Evolutionary conservation across 441 rosid species (phyloP).

Genomic region (Eutrema salsugineum): DNA sequence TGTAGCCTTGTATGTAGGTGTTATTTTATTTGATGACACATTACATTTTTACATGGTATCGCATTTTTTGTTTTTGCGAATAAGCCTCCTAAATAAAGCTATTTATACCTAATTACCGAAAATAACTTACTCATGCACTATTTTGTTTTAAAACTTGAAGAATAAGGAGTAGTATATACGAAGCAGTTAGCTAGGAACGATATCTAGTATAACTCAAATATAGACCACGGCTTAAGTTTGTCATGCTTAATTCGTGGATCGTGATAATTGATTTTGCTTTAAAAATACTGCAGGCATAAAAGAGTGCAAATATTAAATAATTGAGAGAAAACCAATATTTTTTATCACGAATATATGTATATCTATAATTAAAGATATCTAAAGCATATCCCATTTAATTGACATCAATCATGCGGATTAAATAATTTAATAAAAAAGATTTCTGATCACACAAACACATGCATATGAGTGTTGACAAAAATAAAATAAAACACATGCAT

Average conservation of each 20-base stretch:
- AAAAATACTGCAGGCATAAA: neutral
- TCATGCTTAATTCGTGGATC: slow-evolving; percentile 7
- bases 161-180: neutral
- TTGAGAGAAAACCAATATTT: neutral
- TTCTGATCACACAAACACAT: slow-evolving; percentile 12
- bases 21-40: no score
- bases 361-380: slow-evolving; percentile 2
- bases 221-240: neutral
- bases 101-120: no score
- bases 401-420: slow-evolving; percentile 20
- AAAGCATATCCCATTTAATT: slow-evolving; percentile 18
- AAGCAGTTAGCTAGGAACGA: neutral
- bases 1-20: no score
- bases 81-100: neutral
- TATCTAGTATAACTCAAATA: neutral
- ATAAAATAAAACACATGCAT: no score
- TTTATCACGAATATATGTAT: neutral
- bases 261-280: neutral
- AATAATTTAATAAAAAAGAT: neutral
- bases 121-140: neutral
- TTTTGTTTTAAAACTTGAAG: neutral
- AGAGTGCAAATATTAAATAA: neutral
- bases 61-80: no score
- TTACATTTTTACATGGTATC: no score
- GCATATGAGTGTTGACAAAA: no score